Conservation (phyloP, 1,284 basidiomycete genomes). For the Malassezia yamatoensis region DNA sequence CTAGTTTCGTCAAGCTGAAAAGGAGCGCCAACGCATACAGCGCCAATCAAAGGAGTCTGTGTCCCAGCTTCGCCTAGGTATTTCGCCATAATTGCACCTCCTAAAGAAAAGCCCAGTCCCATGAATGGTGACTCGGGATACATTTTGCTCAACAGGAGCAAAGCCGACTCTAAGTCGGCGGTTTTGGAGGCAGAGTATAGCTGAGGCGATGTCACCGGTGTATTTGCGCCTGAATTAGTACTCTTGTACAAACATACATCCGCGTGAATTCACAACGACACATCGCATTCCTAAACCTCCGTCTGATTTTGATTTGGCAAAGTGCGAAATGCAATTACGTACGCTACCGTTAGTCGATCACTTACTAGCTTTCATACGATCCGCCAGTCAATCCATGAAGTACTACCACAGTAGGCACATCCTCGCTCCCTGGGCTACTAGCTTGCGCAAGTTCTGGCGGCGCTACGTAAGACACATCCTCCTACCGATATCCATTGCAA, state of each 20-base stretch:
- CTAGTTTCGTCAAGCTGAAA: slow-evolving; percentile 58
- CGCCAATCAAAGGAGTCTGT: slow-evolving; percentile 59
- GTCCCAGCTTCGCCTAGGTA: slow-evolving; percentile 79
- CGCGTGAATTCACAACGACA: slow-evolving; percentile 56
- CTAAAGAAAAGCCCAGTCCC: slow-evolving; percentile 85
- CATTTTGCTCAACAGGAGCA: slow-evolving; percentile 63
- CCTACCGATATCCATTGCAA: slow-evolving; percentile 32
- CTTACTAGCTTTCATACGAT: slow-evolving; percentile 38
- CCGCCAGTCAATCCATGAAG: slow-evolving; percentile 46
- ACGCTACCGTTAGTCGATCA: slow-evolving; percentile 18
- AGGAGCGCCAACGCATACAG: slow-evolving; percentile 68
- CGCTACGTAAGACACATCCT: neutral
- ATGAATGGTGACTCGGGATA: slow-evolving; percentile 73
- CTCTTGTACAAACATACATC: slow-evolving; percentile 55
- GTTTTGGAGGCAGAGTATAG: slow-evolving; percentile 72
- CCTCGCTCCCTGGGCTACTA: slow-evolving; percentile 14
- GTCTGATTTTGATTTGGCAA: slow-evolving; percentile 28
- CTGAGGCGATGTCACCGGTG: slow-evolving; percentile 61
- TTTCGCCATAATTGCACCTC: slow-evolving; percentile 80
- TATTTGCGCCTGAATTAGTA: slow-evolving; percentile 54
- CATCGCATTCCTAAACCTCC: slow-evolving; percentile 56
- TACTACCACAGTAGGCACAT: slow-evolving; percentile 34
- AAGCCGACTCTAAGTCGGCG: slow-evolving; percentile 70
- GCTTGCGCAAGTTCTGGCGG: slow-evolving; percentile 21
- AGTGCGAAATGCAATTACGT: slow-evolving; percentile 31